phyloP scores from a whole-genome alignment of 805 yeast species.

The Schizosaccharomyces pombe region DNA sequence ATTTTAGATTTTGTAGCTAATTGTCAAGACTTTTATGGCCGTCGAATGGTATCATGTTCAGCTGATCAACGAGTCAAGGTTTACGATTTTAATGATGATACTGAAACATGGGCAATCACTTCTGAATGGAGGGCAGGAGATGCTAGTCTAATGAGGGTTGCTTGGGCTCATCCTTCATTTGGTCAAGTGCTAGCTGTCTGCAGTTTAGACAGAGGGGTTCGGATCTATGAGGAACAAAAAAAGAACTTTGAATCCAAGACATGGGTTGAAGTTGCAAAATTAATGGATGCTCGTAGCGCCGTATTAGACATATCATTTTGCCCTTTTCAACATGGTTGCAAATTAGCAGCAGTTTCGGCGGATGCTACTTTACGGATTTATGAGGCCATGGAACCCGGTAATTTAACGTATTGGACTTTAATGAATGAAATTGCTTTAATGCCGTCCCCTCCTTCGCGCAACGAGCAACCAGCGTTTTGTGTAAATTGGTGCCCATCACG shows the following conservation, averaged over 20 bases:
- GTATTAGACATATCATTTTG: slow-evolving; percentile 8
- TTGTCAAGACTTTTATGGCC: slow-evolving; percentile 49
- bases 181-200: slow-evolving; percentile 72
- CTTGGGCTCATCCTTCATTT: slow-evolving; percentile 89
- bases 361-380: slow-evolving; percentile 8
- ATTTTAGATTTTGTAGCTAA: background rate
- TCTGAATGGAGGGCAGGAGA: slow-evolving; percentile 95
- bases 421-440: slow-evolving; percentile 37
- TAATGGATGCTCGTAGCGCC: slow-evolving; percentile 7
- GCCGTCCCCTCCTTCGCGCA: slow-evolving; percentile 6
- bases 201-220: slow-evolving; percentile 71
- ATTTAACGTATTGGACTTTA: slow-evolving; percentile 55
- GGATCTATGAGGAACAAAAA: slow-evolving; percentile 65
- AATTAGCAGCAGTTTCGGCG: slow-evolving; percentile 8
- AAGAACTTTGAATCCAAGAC: background rate
- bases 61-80: slow-evolving; percentile 86
- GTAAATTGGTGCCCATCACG: slow-evolving; percentile 9
- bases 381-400: slow-evolving; percentile 55
- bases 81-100: slow-evolving; percentile 43
- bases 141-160: slow-evolving; percentile 53
- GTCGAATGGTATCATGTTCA: slow-evolving; percentile 78
- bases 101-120: slow-evolving; percentile 52
- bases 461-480: slow-evolving; percentile 8
- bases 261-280: slow-evolving; percentile 4
- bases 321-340: slow-evolving; percentile 9